Evolutionary conservation across 192 early-diverging fungal genomes (phyloP).

Genomic region (Jimgerdemannia flammicorona): DNA sequence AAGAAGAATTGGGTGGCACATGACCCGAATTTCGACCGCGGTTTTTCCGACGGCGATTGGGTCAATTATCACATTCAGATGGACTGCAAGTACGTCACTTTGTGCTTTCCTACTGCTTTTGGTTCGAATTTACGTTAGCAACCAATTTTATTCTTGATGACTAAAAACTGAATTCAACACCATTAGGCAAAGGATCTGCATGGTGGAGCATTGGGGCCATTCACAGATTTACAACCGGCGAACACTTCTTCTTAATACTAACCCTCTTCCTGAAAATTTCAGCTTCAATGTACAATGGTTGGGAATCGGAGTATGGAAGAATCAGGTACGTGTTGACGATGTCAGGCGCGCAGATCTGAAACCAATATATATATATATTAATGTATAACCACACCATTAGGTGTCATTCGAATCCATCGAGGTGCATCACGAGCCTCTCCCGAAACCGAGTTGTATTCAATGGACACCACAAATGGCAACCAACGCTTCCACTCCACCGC

Average conservation of each 20-base stretch:
- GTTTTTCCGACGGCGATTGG: background rate
- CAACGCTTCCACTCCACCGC: too few relatives aligned
- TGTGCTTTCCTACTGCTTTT: background rate
- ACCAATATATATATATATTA: background rate
- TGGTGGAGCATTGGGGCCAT: background rate
- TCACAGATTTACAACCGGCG: background rate
- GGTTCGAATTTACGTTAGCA: background rate
- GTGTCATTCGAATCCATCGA: too few relatives aligned
- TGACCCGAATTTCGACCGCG: background rate
- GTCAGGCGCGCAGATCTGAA: background rate
- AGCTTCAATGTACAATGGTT: background rate
- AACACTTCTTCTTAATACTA: background rate
- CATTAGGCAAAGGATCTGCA: background rate
- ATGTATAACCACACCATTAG: too few relatives aligned
- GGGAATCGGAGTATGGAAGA: background rate
- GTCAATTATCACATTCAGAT: background rate
- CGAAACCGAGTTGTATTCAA: too few relatives aligned
- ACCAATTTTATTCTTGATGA: background rate
- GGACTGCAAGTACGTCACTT: background rate
- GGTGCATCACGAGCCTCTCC: too few relatives aligned
- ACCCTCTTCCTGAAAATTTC: background rate
- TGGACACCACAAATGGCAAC: too few relatives aligned
- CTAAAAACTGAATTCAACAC: background rate
- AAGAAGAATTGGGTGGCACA: background rate
- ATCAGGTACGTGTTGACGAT: background rate